phyloP scores from a whole-genome alignment of 768 basidiomycete species.

The Basidioascus undulatus region DNA sequence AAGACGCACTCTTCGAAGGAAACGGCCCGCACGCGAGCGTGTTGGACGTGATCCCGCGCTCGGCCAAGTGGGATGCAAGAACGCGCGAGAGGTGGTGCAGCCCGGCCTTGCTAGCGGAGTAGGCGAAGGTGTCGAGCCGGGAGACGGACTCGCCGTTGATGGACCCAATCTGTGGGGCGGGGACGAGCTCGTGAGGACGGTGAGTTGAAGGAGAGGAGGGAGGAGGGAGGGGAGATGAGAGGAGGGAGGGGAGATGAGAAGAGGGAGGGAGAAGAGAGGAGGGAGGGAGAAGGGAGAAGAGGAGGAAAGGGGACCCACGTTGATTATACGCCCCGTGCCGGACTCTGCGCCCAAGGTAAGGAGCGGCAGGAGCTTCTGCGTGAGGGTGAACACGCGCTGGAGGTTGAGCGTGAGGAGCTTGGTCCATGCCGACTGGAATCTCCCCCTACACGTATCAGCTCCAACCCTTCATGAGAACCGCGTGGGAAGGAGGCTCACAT shows the following conservation, averaged over 20 bases:
- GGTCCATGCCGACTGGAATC: conserved; percentile 32
- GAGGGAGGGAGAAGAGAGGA: neutral
- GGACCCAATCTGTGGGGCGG: conserved; percentile 29
- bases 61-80: conserved; percentile 32
- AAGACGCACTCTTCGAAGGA: conserved; percentile 15
- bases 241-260: neutral
- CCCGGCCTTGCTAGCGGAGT: conserved; percentile 38
- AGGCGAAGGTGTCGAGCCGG: conserved; percentile 36
- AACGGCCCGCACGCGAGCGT: conserved; percentile 34
- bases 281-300: neutral
- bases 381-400: conserved; percentile 38
- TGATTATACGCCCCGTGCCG: conserved; percentile 30
- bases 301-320: conserved; percentile 20
- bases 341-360: conserved; percentile 25
- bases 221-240: neutral
- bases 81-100: conserved; percentile 35
- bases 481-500: no score
- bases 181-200: neutral
- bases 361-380: conserved; percentile 35
- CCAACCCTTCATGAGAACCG: no score
- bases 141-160: conserved; percentile 29
- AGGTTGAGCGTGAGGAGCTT: conserved; percentile 39
- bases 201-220: neutral
- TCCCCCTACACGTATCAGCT: no score
- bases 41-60: conserved; percentile 35